Evolutionary conservation across 2,329 filamentous ascomycete species (phyloP).

Genomic region (Sclerotinia spermophila): DNA sequence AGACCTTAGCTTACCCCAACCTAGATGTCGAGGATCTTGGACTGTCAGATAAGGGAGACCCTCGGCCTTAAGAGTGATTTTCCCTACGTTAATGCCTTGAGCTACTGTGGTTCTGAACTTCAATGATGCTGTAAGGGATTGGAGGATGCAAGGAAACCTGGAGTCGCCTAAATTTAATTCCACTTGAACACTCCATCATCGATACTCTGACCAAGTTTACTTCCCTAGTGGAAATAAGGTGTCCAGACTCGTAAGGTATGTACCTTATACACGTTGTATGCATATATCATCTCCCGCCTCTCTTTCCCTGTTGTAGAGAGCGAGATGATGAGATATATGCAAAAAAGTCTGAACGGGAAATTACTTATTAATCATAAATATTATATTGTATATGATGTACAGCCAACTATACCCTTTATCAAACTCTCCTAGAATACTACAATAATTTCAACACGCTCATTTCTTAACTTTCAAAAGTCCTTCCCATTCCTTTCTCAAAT

Average conservation of each 20-base stretch:
- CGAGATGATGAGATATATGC: not conserved
- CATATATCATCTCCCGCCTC: not conserved
- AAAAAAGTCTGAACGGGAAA: not conserved
- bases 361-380: not conserved
- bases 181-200: not conserved
- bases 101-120: not conserved
- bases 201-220: not conserved
- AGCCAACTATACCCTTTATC: not conserved
- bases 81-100: not conserved
- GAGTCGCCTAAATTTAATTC: not conserved
- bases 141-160: not conserved
- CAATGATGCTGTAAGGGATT: not conserved
- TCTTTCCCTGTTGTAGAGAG: not conserved
- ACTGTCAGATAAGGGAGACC: too few relatives aligned
- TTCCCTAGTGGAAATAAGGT: not conserved
- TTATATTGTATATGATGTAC: not conserved
- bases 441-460: not conserved
- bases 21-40: too few relatives aligned
- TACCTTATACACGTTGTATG: too few relatives aligned
- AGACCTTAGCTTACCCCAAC: too few relatives aligned
- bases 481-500: slow-evolving; percentile 64
- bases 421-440: not conserved
- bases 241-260: not conserved
- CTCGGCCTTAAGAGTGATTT: too few relatives aligned
- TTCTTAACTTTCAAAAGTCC: slow-evolving; percentile 28